phyloP scores from a whole-genome alignment of 345 rosid genomes.

The Salix viminalis region DNA sequence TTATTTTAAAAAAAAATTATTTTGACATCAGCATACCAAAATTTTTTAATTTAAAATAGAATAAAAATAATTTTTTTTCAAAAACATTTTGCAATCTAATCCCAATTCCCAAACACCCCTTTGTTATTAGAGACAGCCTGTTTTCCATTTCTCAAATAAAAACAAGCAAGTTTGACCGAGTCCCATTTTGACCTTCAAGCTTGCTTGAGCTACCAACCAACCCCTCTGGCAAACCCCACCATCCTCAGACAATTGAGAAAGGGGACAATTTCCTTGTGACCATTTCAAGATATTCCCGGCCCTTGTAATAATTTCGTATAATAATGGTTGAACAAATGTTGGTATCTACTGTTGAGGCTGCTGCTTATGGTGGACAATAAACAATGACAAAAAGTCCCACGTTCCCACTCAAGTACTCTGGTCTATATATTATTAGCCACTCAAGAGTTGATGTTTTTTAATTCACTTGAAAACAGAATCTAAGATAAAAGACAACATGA shows the following conservation, averaged over 20 bases:
- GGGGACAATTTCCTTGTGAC: neutral
- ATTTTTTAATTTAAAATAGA: no score
- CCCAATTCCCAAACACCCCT: no score
- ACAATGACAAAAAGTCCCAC: neutral
- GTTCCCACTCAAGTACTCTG: neutral
- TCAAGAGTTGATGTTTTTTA: no score
- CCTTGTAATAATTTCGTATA: neutral
- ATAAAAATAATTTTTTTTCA: no score
- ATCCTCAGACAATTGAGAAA: neutral
- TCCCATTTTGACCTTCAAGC: neutral
- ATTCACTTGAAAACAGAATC: no score
- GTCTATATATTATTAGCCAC: no score
- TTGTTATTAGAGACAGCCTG: neutral
- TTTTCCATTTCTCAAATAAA: neutral
- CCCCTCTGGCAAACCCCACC: neutral
- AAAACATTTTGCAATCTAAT: no score
- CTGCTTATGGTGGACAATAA: neutral
- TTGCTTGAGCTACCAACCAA: neutral
- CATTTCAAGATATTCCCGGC: neutral
- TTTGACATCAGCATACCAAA: no score
- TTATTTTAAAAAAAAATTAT: no score
- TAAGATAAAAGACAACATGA: no score
- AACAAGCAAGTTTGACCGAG: neutral
- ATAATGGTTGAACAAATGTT: neutral
- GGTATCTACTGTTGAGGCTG: neutral